These are phyloP conservation scores for Stylosanthes scabra DNA, from an alignment of 331 rosid species.

Conservation along the genomic window DNA sequence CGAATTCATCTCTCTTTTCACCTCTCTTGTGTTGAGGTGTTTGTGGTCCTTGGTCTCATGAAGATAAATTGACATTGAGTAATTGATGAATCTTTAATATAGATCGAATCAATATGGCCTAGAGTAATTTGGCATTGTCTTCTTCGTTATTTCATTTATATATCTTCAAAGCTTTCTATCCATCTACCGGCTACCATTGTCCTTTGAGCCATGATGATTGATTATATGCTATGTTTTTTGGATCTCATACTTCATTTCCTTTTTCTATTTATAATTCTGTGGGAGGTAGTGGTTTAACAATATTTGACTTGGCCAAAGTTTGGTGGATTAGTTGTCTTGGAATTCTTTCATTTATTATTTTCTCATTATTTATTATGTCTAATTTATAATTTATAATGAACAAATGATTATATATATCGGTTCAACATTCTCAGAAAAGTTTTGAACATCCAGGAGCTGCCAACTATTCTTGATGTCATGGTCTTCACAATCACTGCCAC, in stretches of 20 bases:
- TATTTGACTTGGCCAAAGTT: conserved; percentile 1
- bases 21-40: not conserved
- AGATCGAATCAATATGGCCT: not conserved
- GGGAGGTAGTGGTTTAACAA: not conserved
- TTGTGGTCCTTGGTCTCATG: not conserved
- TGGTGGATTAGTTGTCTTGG: not conserved
- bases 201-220: not conserved
- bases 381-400: conserved; percentile 1
- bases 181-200: not conserved
- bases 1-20: not conserved
- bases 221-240: not conserved
- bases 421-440: conserved; percentile 21
- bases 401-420: conserved; percentile 22
- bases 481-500: not conserved
- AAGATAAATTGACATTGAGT: not conserved
- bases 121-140: not conserved
- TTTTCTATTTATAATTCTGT: not conserved
- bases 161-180: not conserved
- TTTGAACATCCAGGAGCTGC: conserved; percentile 53
- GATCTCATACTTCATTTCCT: not conserved
- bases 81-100: not conserved
- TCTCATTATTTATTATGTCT: not conserved
- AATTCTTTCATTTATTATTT: not conserved
- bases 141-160: conserved; percentile 4
- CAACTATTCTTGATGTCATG: conserved; percentile 48